Evolutionary conservation across 352 stramenopile species (phyloP).

Genomic region (Phytophthora uliginosa): DNA sequence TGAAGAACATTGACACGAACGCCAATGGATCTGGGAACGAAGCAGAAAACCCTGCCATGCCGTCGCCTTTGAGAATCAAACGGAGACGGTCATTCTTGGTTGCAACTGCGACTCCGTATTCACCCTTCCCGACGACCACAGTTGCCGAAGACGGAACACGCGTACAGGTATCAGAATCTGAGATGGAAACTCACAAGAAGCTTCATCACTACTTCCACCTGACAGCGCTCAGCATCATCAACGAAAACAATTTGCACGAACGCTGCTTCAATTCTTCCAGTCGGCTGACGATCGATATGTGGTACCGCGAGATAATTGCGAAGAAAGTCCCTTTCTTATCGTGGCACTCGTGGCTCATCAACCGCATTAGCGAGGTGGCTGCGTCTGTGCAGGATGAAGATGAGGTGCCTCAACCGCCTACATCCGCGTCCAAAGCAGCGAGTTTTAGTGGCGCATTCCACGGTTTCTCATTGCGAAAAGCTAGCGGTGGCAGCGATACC

Average conservation of each 20-base stretch:
- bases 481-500: constrained; percentile 14
- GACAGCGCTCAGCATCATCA: constrained; percentile 87
- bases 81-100: constrained; percentile 36
- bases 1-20: constrained; percentile 4
- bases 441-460: constrained; percentile 28
- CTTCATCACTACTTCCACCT: constrained; percentile 91
- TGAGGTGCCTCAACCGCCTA: constrained; percentile 8
- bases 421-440: constrained; percentile 16
- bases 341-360: constrained; percentile 89
- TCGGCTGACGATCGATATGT: constrained; percentile 85
- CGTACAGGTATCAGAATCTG: constrained; percentile 58
- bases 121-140: constrained; percentile 44
- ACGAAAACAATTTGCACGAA: constrained; percentile 87
- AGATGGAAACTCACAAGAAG: constrained; percentile 84
- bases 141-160: constrained; percentile 42
- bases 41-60: constrained; percentile 13
- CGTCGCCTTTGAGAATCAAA: constrained; percentile 28
- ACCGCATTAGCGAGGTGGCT: constrained; percentile 78
- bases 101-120: constrained; percentile 38
- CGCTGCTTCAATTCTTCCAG: constrained; percentile 85
- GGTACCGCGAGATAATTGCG: constrained; percentile 83
- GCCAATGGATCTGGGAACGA: neutral
- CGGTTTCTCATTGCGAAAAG: constrained; percentile 38
- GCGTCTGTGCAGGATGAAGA: constrained; percentile 56
- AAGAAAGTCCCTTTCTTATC: constrained; percentile 79